Percentiles rank a stretch among this genome's conserved stretches.
These are phyloP conservation scores for Lodderomyces orthopsilosis DNA, from an alignment of 1,139 yeast genomes.

Conservation along the genomic window DNA sequence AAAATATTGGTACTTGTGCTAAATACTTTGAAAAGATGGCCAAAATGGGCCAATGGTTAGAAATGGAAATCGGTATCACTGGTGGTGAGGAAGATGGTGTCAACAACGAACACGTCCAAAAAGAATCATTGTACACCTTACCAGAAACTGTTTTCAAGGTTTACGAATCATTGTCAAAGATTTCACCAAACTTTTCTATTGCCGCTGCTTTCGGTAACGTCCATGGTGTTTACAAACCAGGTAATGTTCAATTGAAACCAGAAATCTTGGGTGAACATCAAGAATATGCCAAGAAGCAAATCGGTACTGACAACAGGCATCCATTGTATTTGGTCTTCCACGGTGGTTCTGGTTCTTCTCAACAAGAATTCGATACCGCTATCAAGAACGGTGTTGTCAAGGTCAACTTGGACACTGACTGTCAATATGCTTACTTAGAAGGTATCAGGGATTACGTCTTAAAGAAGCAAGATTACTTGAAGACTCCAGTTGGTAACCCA, in stretches of 20 bases:
- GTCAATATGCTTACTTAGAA: conserved; percentile 93
- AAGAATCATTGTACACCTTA: conserved; percentile 86
- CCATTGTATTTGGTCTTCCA: conserved; percentile 99
- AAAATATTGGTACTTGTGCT: conserved; percentile 91
- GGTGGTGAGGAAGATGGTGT: conserved; percentile 99
- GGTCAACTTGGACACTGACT: conserved; percentile 99
- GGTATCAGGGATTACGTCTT: conserved; percentile 98
- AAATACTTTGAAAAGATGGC: conserved; percentile 94
- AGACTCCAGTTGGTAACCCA: conserved; percentile 95
- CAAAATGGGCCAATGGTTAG: conserved; percentile 95
- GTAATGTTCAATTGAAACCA: conserved; percentile 93
- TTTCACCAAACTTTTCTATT: conserved; percentile 97
- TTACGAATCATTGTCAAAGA: conserved; percentile 83
- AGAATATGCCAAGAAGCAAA: conserved; percentile 68
- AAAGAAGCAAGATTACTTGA: conserved; percentile 91
- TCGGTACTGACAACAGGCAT: conserved; percentile 52
- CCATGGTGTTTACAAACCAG: conserved; percentile 99
- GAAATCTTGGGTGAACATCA: conserved; percentile 96
- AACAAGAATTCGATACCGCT: conserved; percentile 87
- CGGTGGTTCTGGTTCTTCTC: conserved; percentile 99
- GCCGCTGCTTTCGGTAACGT: conserved; percentile 99
- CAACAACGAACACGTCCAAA: conserved; percentile 90
- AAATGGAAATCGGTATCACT: conserved; percentile 99
- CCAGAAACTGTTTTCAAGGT: conserved; percentile 95
- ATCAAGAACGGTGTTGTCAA: conserved; percentile 94